Percentiles rank a stretch among this genome's conserved stretches.
These are phyloP conservation scores for Hymenoscyphus fructigenus DNA, from an alignment of 2,329 filamentous ascomycete genomes.

Conservation along the genomic window DNA sequence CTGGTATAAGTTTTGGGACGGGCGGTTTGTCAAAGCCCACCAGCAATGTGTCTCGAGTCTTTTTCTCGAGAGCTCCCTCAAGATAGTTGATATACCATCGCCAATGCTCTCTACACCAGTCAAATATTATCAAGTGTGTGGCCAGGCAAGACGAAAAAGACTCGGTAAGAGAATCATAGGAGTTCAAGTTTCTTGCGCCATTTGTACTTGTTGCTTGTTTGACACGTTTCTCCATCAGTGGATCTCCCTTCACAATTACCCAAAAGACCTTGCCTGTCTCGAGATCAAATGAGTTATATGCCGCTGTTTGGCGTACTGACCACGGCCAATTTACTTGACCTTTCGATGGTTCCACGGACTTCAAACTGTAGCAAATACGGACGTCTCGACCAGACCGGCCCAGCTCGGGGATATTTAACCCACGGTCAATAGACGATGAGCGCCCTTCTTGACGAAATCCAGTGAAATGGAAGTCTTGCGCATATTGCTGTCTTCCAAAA, in stretches of 20 bases:
- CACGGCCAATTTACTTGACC: conserved; percentile 26
- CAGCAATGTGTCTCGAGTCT: not conserved
- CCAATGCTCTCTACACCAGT: conserved; percentile 44
- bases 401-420: not conserved
- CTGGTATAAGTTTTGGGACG: too few species aligned
- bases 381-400: not conserved
- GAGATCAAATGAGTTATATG: conserved; percentile 41
- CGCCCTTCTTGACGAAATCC: not conserved
- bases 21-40: not conserved
- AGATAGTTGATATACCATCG: conserved; percentile 43
- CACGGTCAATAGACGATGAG: not conserved
- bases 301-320: conserved; percentile 38
- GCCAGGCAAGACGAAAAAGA: conserved; percentile 18
- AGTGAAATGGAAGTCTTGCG: not conserved
- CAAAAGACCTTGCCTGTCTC: conserved; percentile 35
- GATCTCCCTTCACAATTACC: conserved; percentile 25
- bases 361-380: not conserved
- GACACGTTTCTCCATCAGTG: not conserved
- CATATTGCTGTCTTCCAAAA: not conserved
- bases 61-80: conserved; percentile 35
- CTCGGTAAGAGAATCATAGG: not conserved
- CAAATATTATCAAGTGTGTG: conserved; percentile 38
- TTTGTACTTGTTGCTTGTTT: not conserved
- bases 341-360: not conserved
- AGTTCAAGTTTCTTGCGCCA: not conserved